These are phyloP conservation scores for Apiotrichum laibachii DNA, from an alignment of 1,284 basidiomycete genomes.

Conservation along the genomic window DNA sequence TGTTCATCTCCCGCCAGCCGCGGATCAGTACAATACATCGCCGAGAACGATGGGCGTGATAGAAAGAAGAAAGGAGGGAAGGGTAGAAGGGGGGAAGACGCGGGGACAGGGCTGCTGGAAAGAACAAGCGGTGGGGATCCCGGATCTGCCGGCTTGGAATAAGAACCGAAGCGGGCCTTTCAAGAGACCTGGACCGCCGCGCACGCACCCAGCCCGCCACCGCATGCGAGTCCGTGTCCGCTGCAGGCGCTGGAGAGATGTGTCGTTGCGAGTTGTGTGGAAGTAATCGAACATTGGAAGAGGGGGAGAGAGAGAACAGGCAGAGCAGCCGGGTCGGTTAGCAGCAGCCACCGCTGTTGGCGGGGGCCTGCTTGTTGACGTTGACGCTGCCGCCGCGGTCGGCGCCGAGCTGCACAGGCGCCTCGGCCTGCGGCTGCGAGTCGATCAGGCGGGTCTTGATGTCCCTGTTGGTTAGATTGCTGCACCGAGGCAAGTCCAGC, in stretches of 20 bases:
- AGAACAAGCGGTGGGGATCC: too few relatives aligned
- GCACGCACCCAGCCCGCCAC: too few relatives aligned
- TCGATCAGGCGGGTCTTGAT: slow-evolving; percentile 97
- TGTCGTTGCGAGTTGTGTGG: too few relatives aligned
- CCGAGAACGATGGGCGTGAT: slow-evolving; percentile 12
- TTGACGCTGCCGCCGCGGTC: slow-evolving; percentile 43
- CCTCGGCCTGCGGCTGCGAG: slow-evolving; percentile 70
- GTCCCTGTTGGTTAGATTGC: slow-evolving; percentile 61
- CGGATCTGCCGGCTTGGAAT: too few relatives aligned
- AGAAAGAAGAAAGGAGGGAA: slow-evolving; percentile 8
- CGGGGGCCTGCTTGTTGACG: slow-evolving; percentile 28
- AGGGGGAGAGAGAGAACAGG: background rate
- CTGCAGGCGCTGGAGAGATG: too few relatives aligned
- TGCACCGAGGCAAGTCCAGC: too few relatives aligned
- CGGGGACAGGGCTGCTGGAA: too few relatives aligned
- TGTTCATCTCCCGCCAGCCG: slow-evolving; percentile 20
- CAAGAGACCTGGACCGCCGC: too few relatives aligned
- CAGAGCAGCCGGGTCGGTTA: slow-evolving; percentile 14
- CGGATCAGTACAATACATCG: slow-evolving; percentile 25
- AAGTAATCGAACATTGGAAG: background rate
- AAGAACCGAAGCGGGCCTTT: too few relatives aligned
- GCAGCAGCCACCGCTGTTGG: slow-evolving; percentile 42
- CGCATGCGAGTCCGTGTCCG: too few relatives aligned
- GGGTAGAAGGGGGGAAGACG: background rate
- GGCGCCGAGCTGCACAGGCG: slow-evolving; percentile 33